Evolutionary conservation across 306 rosid genomes (phyloP).

Genomic region (Dalbergia cochinchinensis): DNA sequence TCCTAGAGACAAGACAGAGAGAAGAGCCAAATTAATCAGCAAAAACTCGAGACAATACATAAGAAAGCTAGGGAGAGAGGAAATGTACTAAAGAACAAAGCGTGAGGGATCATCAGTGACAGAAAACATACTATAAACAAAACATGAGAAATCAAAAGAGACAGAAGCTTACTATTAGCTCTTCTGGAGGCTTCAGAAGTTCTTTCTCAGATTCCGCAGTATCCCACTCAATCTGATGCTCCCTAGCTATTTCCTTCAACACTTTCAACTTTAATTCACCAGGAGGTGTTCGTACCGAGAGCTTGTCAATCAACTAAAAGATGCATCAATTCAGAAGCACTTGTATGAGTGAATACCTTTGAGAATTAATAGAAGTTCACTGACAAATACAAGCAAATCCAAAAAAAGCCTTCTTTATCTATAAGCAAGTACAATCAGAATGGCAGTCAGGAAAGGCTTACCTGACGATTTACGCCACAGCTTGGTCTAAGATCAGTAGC

Average conservation of each 20-base stretch:
- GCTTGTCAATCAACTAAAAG: constrained; percentile 89
- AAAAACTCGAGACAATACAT: not conserved
- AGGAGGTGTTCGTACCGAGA: constrained; percentile 86
- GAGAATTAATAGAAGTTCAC: constrained; percentile 4
- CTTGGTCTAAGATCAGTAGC: constrained; percentile 90
- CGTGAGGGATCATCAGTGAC: constrained; percentile 38
- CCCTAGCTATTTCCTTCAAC: constrained; percentile 95
- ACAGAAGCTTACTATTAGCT: constrained; percentile 68
- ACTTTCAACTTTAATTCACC: constrained; percentile 82
- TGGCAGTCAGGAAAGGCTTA: constrained; percentile 34
- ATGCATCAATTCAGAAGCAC: constrained; percentile 35
- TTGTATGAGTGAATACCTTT: not conserved
- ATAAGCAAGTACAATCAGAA: constrained; percentile 2
- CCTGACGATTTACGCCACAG: constrained; percentile 94
- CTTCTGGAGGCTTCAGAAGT: constrained; percentile 90
- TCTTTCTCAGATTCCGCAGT: constrained; percentile 82
- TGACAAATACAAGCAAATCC: not conserved
- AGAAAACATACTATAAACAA: constrained; percentile 46
- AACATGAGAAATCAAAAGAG: constrained; percentile 18
- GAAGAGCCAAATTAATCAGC: constrained; percentile 6
- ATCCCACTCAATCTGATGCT: constrained; percentile 88
- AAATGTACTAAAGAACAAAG: not conserved
- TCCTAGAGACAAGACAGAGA: constrained; percentile 53
- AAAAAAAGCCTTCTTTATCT: not conserved
- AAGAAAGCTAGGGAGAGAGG: not conserved